phyloP scores from a whole-genome alignment of 805 yeast species.

The Sugiyamaella chiloensis region DNA sequence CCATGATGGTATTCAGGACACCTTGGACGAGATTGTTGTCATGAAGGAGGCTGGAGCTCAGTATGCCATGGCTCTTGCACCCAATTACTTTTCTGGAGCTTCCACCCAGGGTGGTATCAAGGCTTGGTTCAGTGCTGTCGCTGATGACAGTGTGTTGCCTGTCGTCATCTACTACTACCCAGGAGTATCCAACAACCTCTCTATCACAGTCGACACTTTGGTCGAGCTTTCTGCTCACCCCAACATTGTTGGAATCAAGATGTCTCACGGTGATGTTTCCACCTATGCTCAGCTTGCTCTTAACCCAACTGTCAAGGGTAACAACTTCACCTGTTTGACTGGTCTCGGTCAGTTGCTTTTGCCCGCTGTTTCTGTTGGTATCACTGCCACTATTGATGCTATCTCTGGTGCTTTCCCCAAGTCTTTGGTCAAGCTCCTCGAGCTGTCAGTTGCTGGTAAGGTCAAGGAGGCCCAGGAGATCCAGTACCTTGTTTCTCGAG shows the following conservation, averaged over 20 bases:
- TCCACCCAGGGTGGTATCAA: constrained; percentile 46
- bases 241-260: constrained; percentile 49
- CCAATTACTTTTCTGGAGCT: constrained; percentile 47
- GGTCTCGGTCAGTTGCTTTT: constrained; percentile 52
- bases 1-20: constrained; percentile 44
- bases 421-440: constrained; percentile 42
- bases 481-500: constrained; percentile 44
- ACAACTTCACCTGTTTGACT: constrained; percentile 44
- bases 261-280: constrained; percentile 51
- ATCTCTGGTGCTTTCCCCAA: constrained; percentile 53
- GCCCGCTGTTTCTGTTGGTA: constrained; percentile 48
- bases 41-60: constrained; percentile 31
- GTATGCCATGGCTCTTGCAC: constrained; percentile 39
- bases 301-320: constrained; percentile 38
- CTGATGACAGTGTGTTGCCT: constrained; percentile 43
- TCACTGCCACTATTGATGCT: constrained; percentile 52
- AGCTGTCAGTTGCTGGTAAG: constrained; percentile 40
- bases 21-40: constrained; percentile 35
- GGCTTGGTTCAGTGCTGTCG: constrained; percentile 44
- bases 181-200: constrained; percentile 46
- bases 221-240: constrained; percentile 43
- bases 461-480: constrained; percentile 40
- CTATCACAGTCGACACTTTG: constrained; percentile 40
- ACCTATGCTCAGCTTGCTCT: constrained; percentile 45
- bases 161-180: constrained; percentile 48